Base-by-base conservation (phyloP, 2,329 filamentous ascomycete genomes). In the Alternaria sp. region DNA sequence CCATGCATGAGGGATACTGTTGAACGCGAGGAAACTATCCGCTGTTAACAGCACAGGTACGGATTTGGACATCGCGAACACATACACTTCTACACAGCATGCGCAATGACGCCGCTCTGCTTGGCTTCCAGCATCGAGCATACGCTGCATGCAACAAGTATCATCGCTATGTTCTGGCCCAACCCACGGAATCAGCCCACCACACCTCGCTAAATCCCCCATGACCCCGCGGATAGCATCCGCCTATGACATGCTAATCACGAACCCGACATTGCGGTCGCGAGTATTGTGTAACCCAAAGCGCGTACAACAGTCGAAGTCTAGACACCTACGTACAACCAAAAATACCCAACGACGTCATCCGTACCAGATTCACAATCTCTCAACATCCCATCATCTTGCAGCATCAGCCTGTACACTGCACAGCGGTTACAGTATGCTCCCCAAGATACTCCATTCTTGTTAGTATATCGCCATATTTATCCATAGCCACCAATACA, bases 171-270 rank as follows among this genome's bases (percentile, higher is more conserved):
- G 20, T 37, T 58, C 41, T 58, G 21, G 54, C 41, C 33, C 30
- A 33, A 30, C 21, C n/a, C 44, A 37, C 20, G 20, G 33, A 41
- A 25, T 25, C 46, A 51, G 33, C 54, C 46, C 46, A 61, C 55
- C 60, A 62, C 55, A 59, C 55, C 47, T 62, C 55, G 60, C 47
- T 62, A 58, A 59, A 61, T n/a, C 12, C 12, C 28, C 9, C 23
- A 46, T 23, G 41, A 33, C 30, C 28, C 41, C 30, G 12, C 28
- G 6, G 41, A 51, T 4, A 9, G n/a, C 12, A 18, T 47, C 45
- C 45, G 28, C 60, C 37, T 47, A 53, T 58, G 23, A 45, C 51
- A 41, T 60, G 23, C 23, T 26, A 25, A 23, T 6, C 18, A 9
- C 8, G 2, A 18, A 37, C 37, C 50, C 26, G 41, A 8, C 43